These are phyloP conservation scores for Ustilago bromivora DNA, from an alignment of 1,284 basidiomycete genomes.

Conservation along the genomic window DNA sequence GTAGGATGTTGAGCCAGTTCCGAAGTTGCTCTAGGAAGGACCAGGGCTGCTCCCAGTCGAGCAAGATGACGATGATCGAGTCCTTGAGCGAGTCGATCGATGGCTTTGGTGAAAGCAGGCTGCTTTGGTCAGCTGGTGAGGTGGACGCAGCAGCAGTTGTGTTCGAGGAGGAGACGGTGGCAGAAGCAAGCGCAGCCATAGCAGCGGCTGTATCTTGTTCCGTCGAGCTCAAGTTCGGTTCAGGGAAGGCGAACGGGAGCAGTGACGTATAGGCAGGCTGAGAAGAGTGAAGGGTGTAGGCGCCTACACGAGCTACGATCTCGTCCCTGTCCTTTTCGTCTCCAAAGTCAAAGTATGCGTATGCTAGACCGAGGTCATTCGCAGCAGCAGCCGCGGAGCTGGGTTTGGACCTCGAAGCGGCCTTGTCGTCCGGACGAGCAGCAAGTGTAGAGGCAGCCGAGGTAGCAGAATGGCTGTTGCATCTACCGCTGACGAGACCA, in stretches of 20 bases:
- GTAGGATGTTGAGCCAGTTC: conserved; percentile 77
- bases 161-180: conserved; percentile 10
- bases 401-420: conserved; percentile 7
- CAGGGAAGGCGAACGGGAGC: conserved; percentile 85
- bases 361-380: conserved; percentile 56
- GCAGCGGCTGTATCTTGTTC: conserved; percentile 29
- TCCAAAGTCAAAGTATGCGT: conserved; percentile 62
- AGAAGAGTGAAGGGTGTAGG: conserved; percentile 88
- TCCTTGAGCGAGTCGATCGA: conserved; percentile 75
- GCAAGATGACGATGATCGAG: conserved; percentile 83
- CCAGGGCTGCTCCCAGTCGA: conserved; percentile 97
- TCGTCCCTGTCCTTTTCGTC: conserved; percentile 63
- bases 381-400: neutral
- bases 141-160: neutral
- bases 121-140: neutral
- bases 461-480: conserved; percentile 3
- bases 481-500: conserved; percentile 40
- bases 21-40: conserved; percentile 88
- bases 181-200: conserved; percentile 36
- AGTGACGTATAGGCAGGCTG: conserved; percentile 79
- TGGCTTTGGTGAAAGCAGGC: conserved; percentile 17
- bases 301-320: conserved; percentile 74
- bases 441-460: neutral
- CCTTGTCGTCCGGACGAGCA: conserved; percentile 7
- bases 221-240: conserved; percentile 69